Base-by-base conservation (phyloP, 192 early-diverging fungal species). In the Podila epigama region DNA sequence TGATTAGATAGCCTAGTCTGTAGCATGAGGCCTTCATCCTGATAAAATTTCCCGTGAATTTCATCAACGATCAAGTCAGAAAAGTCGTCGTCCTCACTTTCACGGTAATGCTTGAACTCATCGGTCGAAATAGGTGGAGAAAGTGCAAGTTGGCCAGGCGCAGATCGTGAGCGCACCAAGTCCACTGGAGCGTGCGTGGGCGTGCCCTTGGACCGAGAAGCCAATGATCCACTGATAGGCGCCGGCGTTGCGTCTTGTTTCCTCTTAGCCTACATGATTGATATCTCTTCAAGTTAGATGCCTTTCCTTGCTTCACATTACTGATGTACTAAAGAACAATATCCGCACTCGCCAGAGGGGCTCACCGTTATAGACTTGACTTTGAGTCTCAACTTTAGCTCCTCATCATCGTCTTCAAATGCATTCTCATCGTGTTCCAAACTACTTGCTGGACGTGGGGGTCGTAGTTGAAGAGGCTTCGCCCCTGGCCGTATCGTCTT, bases 1-100 rank as follows among this genome's bases (percentile, higher is more conserved):
- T 79, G 77, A 50, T 72, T 82, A 11, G 81, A 82, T n/a, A 69
- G 42, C 40, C 66, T 67, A 12, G 77, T 69, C 55, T 82, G 75
- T 27, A 82, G 51, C 7, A 62, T 69, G 15, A 82, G 65, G 0
- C 62, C 73, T 27, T 81, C 63, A 51, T 66, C 62, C 18, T 58
- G 63, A 22, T 63, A 69, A 51, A 60, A 62, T 39, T 35, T 53
- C 15, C 63, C 37, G 27, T 63, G 64, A 32, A 42, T 50, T 51
- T 67, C 58, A 18, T 53, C 60, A 9, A 58, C 66, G 42, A 77
- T 52, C 11, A 77, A 51, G 22, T 77, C 73, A n/a, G 73, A 77
- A 58, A 64, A 77, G 56, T 77, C 66, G 22, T 68, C 66, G 2
- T 77, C 73, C 3, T 77, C 73, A 0, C 51, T 58, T 25, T 77